phyloP scores from a whole-genome alignment of 768 basidiomycete species.

The Termitomyces sp. region DNA sequence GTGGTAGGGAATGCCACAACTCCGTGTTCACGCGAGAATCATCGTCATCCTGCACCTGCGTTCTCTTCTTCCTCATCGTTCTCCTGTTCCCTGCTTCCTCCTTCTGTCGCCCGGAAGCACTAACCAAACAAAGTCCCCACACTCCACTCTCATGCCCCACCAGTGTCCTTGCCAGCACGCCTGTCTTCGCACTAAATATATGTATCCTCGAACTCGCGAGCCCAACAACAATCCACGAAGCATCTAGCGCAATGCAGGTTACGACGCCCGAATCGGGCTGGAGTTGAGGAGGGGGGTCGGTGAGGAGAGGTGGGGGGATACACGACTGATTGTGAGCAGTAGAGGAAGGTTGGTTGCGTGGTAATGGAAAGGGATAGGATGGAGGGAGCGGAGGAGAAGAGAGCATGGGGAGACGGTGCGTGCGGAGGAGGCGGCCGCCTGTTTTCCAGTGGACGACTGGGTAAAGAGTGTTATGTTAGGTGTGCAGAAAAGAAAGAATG shows the following conservation, averaged over 20 bases:
- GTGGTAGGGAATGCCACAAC: slow-evolving; percentile 26
- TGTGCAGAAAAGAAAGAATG: background rate
- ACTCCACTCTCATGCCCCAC: slow-evolving; percentile 14
- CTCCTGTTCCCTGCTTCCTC: background rate
- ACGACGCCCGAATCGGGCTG: slow-evolving; percentile 58
- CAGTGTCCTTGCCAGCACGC: slow-evolving; percentile 56
- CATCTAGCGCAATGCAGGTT: slow-evolving; percentile 82
- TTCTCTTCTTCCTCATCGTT: background rate
- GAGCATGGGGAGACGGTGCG: slow-evolving; percentile 69
- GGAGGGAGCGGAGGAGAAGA: slow-evolving; percentile 29
- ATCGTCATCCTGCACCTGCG: background rate
- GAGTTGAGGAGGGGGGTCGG: slow-evolving; percentile 47
- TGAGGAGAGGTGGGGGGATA: slow-evolving; percentile 77
- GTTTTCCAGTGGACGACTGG: slow-evolving; percentile 77
- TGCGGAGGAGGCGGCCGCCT: slow-evolving; percentile 64
- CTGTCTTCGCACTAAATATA: slow-evolving; percentile 76
- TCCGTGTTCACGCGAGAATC: background rate
- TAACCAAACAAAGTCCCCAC: slow-evolving; percentile 11
- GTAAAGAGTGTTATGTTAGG: background rate
- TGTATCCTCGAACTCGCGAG: slow-evolving; percentile 83
- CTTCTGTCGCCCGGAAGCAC: background rate
- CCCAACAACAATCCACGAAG: slow-evolving; percentile 81
- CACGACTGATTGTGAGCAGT: slow-evolving; percentile 31
- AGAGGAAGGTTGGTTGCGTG: slow-evolving; percentile 9
- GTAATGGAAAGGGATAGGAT: background rate